Evolutionary conservation across 225 moss, liverwort and hornwort genomes (phyloP).

Genomic region (Thuidium tamariscinum): DNA sequence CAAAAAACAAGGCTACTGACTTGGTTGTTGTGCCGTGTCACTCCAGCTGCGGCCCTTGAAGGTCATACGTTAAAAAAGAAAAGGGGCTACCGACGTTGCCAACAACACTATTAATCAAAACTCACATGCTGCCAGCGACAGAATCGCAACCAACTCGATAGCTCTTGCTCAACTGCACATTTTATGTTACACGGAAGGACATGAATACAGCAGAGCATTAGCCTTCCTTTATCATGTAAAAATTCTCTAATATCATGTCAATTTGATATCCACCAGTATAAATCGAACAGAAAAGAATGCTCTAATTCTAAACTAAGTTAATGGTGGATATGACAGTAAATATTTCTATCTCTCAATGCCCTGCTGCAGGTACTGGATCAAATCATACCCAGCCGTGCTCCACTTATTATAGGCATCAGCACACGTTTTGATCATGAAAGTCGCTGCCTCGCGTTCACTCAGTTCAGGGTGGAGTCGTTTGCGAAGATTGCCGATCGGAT

Average conservation of each 20-base stretch:
- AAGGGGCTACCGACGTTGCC: neutral
- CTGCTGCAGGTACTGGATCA: slow-evolving; percentile 81
- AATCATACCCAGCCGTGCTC: slow-evolving; percentile 82
- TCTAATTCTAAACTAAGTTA: neutral
- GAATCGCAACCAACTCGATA: neutral
- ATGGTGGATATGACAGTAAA: slow-evolving; percentile 4
- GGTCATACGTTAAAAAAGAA: too few relatives aligned
- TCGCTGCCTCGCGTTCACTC: slow-evolving; percentile 76
- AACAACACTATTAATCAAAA: neutral
- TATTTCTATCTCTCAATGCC: slow-evolving; percentile 66
- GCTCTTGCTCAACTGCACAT: neutral
- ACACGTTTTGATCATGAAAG: slow-evolving; percentile 83
- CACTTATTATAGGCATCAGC: slow-evolving; percentile 89
- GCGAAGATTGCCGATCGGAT: slow-evolving; percentile 76
- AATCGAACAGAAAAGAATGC: neutral
- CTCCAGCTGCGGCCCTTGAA: too few relatives aligned
- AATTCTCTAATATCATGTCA: neutral
- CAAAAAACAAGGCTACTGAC: neutral
- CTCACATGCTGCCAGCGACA: neutral
- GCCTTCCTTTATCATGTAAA: neutral
- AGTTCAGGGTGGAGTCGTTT: slow-evolving; percentile 79
- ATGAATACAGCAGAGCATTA: neutral
- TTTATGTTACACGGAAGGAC: slow-evolving; percentile 1
- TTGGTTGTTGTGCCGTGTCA: too few relatives aligned
- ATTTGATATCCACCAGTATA: slow-evolving; percentile 3